phyloP scores from a whole-genome alignment of 768 basidiomycete genomes.

The Lactarius quietus region DNA sequence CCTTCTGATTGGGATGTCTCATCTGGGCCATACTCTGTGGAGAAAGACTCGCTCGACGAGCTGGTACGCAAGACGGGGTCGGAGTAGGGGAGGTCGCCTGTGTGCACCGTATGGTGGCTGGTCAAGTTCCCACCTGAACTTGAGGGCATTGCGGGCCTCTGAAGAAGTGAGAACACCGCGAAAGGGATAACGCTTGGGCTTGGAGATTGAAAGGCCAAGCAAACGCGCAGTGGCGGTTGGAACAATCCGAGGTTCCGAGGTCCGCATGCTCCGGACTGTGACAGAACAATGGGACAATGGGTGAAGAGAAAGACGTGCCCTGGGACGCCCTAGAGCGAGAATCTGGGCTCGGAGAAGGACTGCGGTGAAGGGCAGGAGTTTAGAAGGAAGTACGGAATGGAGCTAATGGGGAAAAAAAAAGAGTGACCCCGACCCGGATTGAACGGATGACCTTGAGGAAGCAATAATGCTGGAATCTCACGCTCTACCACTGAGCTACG shows the following conservation, averaged over 20 bases:
- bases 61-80: conserved; percentile 1
- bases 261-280: neutral
- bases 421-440: conserved; percentile 28
- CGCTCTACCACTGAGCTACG: conserved; percentile 30
- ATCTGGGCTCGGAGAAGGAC: neutral
- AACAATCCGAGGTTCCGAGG: neutral
- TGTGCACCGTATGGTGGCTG: neutral
- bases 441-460: conserved; percentile 30
- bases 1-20: conserved; percentile 1
- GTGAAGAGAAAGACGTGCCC: neutral
- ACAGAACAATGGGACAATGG: neutral
- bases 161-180: neutral
- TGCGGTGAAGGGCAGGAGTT: neutral
- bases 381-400: neutral
- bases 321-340: neutral
- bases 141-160: neutral
- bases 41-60: conserved; percentile 4
- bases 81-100: conserved; percentile 4
- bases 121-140: neutral
- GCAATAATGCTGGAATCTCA: conserved; percentile 30
- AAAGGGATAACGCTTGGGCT: neutral
- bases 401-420: neutral
- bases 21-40: neutral
- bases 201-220: neutral
- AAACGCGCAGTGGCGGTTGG: neutral